Base-by-base conservation (phyloP, 805 yeast genomes). In the Ogataea haglerorum region DNA sequence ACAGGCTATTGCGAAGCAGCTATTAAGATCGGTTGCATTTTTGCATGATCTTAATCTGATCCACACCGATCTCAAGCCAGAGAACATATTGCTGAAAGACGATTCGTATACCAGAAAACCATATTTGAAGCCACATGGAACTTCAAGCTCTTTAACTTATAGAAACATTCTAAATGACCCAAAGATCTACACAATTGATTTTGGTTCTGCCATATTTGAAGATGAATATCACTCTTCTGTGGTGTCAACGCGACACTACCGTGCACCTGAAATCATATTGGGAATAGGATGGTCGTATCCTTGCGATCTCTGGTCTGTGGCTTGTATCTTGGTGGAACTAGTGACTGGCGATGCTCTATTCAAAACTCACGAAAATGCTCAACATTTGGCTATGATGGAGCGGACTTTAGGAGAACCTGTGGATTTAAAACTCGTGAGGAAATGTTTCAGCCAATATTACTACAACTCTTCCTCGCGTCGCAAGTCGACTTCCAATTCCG, bases 251-350 rank as follows among this genome's bases (percentile, higher is more conserved):
- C 73, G 99, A 36, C 99, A 93, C 63, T 93, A 93, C 62, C 70
- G 99, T 39, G 99, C 99, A 0, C 99, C 99, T 0, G 99, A 93
- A 60, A 89, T 93, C 48, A 88, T 91, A 1, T 65, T 93, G 22
- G 96, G 96, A 2, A 73, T 78, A n/a, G 96, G 97, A 14, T 93
- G 99, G 98, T 85, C 96, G 6, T 89, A 76, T 53, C 95, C 97
- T 1, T 91, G 98, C 61, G 99, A 93, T 61, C 69, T 91, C 67
- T 93, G 99, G 99, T 86, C 96, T 1, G 72, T 93, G 31, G 99
- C 96, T 1, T 91, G 98, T 61, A 87, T 93, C 12, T 65, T 93
- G 25, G 90, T 88, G 8, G 99, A 93, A 64, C 65, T 93, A 36
- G 81, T 86, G 27, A 87, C 95, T 14, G 99, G 99, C 19, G 95